Evolutionary conservation across 371 early-diverging fungal genomes (phyloP).

Genomic region (Batkoa obscura): DNA sequence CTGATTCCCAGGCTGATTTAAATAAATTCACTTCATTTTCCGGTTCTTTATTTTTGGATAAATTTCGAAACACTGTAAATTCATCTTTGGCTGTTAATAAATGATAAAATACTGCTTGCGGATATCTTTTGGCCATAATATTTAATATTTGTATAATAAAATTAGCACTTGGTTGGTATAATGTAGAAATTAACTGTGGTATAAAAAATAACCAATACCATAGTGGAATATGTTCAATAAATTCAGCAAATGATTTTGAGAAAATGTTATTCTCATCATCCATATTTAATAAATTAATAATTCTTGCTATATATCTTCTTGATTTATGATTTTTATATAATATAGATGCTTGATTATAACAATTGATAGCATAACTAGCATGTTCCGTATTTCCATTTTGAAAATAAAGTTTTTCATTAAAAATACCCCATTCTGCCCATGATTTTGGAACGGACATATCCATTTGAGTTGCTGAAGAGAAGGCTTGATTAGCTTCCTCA

Average conservation of each 20-base stretch:
- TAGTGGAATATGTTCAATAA: constrained; percentile 74
- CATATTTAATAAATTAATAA: constrained; percentile 80
- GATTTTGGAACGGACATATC: constrained; percentile 76
- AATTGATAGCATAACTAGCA: constrained; percentile 71
- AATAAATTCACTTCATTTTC: constrained; percentile 6
- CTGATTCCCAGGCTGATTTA: constrained; percentile 47
- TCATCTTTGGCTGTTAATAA: constrained; percentile 10
- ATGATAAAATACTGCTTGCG: constrained; percentile 42
- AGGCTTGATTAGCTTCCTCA: constrained; percentile 84
- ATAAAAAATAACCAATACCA: constrained; percentile 98
- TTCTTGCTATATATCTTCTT: constrained; percentile 77
- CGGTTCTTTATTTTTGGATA: constrained; percentile 6
- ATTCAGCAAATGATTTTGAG: constrained; percentile 61
- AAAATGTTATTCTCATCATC: constrained; percentile 70
- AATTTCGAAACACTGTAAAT: constrained; percentile 8
- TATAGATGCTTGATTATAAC: constrained; percentile 90
- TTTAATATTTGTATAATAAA: constrained; percentile 66
- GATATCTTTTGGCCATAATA: constrained; percentile 85
- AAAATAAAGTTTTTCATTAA: constrained; percentile 77
- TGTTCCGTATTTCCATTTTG: constrained; percentile 38
- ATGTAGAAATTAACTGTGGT: constrained; percentile 72
- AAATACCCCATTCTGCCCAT: constrained; percentile 97
- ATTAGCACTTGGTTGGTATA: constrained; percentile 59
- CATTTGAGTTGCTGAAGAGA: constrained; percentile 83
- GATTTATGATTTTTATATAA: constrained; percentile 68